Conservation (phyloP, 805 yeast species). For the Metschnikowia picachoensis region DNA sequence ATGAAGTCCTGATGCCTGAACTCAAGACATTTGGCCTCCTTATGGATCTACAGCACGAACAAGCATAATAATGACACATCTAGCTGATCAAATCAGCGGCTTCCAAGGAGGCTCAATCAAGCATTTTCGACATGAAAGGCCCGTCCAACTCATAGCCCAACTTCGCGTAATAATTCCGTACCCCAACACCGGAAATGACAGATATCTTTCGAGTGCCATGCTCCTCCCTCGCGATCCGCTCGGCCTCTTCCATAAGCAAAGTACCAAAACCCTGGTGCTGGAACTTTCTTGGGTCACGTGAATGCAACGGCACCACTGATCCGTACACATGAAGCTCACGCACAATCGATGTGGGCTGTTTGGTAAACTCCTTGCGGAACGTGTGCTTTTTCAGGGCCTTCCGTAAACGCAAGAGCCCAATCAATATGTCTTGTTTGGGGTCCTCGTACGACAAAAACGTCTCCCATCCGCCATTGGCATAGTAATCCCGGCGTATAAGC, state of each 20-base stretch:
- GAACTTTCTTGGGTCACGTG: constrained; percentile 94
- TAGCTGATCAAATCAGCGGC: too few species aligned
- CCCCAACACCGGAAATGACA: constrained; percentile 97
- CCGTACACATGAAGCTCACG: constrained; percentile 97
- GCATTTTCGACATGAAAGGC: constrained; percentile 85
- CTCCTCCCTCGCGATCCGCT: constrained; percentile 89
- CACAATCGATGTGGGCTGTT: constrained; percentile 88
- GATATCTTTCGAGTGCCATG: constrained; percentile 89
- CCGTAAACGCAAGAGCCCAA: constrained; percentile 84
- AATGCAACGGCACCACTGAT: constrained; percentile 92
- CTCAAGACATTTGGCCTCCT: too few species aligned
- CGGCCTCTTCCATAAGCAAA: constrained; percentile 96
- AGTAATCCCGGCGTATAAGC: constrained; percentile 88
- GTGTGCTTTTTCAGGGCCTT: constrained; percentile 87
- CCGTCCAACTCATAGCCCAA: constrained; percentile 92
- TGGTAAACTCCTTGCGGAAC: constrained; percentile 79
- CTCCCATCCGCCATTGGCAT: constrained; percentile 99
- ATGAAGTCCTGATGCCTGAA: too few species aligned
- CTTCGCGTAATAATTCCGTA: constrained; percentile 89
- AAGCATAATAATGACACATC: too few species aligned
- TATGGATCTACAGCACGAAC: too few species aligned
- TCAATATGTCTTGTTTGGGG: constrained; percentile 91
- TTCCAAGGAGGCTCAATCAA: neutral
- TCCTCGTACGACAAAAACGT: constrained; percentile 95
- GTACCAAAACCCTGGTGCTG: constrained; percentile 99